These are phyloP conservation scores for Aspergillus viridinutans DNA, from an alignment of 2,329 filamentous ascomycete genomes.

Conservation along the genomic window DNA sequence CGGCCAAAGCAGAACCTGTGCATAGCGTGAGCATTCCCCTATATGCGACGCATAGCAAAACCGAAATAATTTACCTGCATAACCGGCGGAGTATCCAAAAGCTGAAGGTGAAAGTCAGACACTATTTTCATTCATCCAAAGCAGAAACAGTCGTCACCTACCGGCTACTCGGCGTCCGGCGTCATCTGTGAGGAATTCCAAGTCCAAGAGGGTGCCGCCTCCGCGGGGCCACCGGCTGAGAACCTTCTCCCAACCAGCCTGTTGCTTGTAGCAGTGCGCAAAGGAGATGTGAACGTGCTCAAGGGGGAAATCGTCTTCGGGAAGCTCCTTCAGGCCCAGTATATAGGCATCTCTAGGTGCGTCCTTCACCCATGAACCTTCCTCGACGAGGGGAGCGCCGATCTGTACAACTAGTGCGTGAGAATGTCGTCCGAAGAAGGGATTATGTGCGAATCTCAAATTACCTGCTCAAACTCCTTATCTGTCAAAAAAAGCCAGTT, in stretches of 20 bases:
- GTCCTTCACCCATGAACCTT: constrained; percentile 61
- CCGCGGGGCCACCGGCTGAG: constrained; percentile 75
- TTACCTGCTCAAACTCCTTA: constrained; percentile 34
- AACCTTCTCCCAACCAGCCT: constrained; percentile 73
- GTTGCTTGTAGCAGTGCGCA: constrained; percentile 71
- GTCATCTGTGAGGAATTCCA: constrained; percentile 79
- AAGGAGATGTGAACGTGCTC: constrained; percentile 71
- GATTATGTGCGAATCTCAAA: background rate
- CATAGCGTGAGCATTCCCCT: constrained; percentile 5
- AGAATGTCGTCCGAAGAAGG: background rate
- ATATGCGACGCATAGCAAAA: background rate
- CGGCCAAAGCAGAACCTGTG: constrained; percentile 62
- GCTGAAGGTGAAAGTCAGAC: constrained; percentile 21
- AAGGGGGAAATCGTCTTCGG: constrained; percentile 64
- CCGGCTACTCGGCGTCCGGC: constrained; percentile 55
- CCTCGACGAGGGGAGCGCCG: constrained; percentile 62
- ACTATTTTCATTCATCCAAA: background rate
- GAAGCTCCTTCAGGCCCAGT: constrained; percentile 73
- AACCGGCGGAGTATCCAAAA: constrained; percentile 66
- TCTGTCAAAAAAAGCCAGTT: constrained; percentile 15
- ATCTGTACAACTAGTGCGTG: constrained; percentile 34
- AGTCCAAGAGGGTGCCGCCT: constrained; percentile 72
- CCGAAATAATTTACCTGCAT: constrained; percentile 48
- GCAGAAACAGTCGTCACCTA: constrained; percentile 10
- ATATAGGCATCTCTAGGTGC: constrained; percentile 67